A percentile compares a stretch with the other conserved stretches of the same genome.
Conservation (phyloP, 208 protist genomes). For the Leishmania aethiopica region DNA sequence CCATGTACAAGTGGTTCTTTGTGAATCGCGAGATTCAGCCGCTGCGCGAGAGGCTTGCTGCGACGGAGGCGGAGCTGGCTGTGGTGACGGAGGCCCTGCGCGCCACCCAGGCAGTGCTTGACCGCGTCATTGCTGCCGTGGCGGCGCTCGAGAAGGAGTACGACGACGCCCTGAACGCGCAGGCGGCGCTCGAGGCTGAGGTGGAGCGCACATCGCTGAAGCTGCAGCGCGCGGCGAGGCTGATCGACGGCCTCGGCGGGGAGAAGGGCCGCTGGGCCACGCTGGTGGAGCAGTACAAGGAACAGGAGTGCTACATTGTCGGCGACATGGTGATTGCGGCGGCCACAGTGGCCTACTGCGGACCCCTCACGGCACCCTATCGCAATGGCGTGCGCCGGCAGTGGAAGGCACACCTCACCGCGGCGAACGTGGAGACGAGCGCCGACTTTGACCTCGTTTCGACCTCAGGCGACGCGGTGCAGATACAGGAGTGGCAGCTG, state of each 20-base stretch:
- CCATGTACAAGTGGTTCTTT: constrained; percentile 98
- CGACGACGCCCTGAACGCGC: constrained; percentile 90
- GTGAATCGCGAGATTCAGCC: constrained; percentile 96
- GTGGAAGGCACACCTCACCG: constrained; percentile 86
- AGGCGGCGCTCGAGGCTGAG: constrained; percentile 93
- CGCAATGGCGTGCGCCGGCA: constrained; percentile 77
- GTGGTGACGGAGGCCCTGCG: constrained; percentile 89
- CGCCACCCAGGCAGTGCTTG: constrained; percentile 88
- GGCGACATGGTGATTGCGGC: constrained; percentile 97
- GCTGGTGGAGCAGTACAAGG: constrained; percentile 91
- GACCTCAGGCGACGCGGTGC: constrained; percentile 94
- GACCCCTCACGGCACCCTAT: constrained; percentile 95
- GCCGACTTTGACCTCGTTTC: constrained; percentile 79
- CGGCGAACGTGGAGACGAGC: constrained; percentile 59
- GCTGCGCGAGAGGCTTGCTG: constrained; percentile 83
- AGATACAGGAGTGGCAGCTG: constrained; percentile 96
- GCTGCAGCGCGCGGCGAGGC: constrained; percentile 93
- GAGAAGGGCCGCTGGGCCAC: constrained; percentile 95
- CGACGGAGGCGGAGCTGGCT: constrained; percentile 91
- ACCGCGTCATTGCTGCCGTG: constrained; percentile 94
- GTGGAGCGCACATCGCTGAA: constrained; percentile 95
- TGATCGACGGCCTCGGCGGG: constrained; percentile 97
- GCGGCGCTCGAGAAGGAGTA: constrained; percentile 94
- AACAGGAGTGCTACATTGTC: constrained; percentile 81
- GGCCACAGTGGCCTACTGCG: constrained; percentile 96